Evolutionary conservation across 352 stramenopile genomes (phyloP).

Genomic region (Globisporangium canariense): DNA sequence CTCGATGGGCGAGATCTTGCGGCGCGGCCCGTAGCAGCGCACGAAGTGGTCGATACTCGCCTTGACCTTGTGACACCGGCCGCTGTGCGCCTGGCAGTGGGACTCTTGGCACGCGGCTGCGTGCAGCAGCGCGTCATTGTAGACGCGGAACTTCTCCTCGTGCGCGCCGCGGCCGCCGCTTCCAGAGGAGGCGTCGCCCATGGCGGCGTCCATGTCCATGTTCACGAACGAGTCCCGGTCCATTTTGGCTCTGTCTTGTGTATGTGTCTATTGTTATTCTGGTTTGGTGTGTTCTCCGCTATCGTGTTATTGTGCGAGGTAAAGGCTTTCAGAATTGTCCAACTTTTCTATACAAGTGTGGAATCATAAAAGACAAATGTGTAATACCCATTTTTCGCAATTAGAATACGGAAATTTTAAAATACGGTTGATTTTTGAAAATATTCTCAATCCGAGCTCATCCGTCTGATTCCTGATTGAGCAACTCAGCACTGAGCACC

Average conservation of each 20-base stretch:
- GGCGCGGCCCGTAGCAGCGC: constrained; percentile 75
- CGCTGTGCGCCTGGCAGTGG: constrained; percentile 56
- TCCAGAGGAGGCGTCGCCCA: constrained; percentile 20
- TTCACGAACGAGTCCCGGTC: constrained; percentile 23
- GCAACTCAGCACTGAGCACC: too few species aligned
- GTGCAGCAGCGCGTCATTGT: constrained; percentile 80
- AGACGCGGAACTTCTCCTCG: constrained; percentile 84
- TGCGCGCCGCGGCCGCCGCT: constrained; percentile 30
- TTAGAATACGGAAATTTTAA: too few species aligned
- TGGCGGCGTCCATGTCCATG: constrained; percentile 46
- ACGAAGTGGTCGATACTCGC: constrained; percentile 88
- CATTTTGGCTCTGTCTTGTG: constrained; percentile 2
- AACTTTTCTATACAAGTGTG: too few species aligned
- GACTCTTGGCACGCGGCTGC: constrained; percentile 51
- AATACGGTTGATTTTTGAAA: too few species aligned
- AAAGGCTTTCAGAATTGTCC: too few species aligned
- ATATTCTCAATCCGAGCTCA: too few species aligned
- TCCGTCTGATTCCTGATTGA: too few species aligned
- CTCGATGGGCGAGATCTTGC: constrained; percentile 69
- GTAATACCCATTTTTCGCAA: too few species aligned
- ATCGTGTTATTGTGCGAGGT: too few species aligned
- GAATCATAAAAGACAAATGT: too few species aligned
- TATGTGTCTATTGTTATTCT: too few species aligned
- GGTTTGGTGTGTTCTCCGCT: too few species aligned
- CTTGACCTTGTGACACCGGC: constrained; percentile 86